These are phyloP conservation scores for Schizophyllum commune DNA, from an alignment of 1,284 basidiomycete genomes.

Conservation along the genomic window DNA sequence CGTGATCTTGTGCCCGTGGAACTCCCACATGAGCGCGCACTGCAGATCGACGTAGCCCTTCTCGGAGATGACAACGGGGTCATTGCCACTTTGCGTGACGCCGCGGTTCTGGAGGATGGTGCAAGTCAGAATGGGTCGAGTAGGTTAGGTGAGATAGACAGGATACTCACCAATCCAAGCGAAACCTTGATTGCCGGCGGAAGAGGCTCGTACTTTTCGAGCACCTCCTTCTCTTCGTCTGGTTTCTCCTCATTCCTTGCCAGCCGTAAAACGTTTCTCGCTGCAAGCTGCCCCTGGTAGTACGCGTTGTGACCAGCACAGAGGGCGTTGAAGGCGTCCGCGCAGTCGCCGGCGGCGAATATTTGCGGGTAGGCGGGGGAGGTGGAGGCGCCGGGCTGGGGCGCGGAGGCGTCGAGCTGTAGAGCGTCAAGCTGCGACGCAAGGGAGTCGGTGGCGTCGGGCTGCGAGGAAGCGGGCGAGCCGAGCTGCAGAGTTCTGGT, in stretches of 20 bases:
- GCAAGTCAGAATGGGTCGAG: too few species aligned
- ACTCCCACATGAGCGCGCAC: neutral
- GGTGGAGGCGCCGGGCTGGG: neutral
- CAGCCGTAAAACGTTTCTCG: constrained; percentile 44
- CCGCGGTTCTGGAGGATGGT: neutral
- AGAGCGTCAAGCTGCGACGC: too few species aligned
- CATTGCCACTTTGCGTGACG: neutral
- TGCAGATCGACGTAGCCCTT: neutral
- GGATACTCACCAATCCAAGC: constrained; percentile 47
- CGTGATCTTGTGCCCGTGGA: neutral
- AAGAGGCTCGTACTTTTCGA: constrained; percentile 50
- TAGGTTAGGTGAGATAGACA: too few species aligned
- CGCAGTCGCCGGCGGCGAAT: constrained; percentile 64
- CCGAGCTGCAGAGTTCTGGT: constrained; percentile 53
- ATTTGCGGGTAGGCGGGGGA: constrained; percentile 38
- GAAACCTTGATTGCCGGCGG: constrained; percentile 68
- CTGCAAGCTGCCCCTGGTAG: constrained; percentile 51
- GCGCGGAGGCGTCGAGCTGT: too few species aligned
- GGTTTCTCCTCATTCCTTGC: constrained; percentile 17
- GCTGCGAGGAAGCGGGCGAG: neutral
- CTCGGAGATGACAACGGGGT: neutral
- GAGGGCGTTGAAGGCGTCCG: constrained; percentile 62
- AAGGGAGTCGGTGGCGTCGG: too few species aligned
- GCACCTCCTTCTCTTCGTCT: constrained; percentile 15
- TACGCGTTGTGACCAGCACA: constrained; percentile 69